These are phyloP conservation scores for Barnettozyma sp. DNA, from an alignment of 805 yeast genomes.

Conservation along the genomic window DNA sequence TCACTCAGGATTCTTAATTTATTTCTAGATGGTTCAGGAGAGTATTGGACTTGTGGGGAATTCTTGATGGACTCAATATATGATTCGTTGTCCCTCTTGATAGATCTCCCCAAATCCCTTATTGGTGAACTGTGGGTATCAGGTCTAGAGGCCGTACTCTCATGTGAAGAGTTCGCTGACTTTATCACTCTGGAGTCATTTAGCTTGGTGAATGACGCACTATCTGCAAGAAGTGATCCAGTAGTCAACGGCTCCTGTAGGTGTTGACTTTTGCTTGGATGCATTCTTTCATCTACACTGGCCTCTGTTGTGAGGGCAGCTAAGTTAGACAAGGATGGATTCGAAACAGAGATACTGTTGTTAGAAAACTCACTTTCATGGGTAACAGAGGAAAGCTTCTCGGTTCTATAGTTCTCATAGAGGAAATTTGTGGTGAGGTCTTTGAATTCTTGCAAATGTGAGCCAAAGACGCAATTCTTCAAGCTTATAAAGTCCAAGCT, in stretches of 20 bases:
- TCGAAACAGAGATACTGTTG: conserved; percentile 15
- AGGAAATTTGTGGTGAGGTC: conserved; percentile 72
- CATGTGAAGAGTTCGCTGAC: conserved; percentile 8
- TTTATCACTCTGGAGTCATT: neutral
- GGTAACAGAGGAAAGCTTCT: conserved; percentile 57
- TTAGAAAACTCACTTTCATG: conserved; percentile 8
- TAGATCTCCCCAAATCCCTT: conserved; percentile 30
- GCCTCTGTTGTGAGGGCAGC: conserved; percentile 37
- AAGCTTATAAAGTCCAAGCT: conserved; percentile 49
- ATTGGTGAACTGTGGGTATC: conserved; percentile 30
- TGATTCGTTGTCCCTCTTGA: conserved; percentile 33
- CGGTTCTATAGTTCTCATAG: conserved; percentile 77
- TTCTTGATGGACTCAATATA: conserved; percentile 31
- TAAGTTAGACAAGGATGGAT: conserved; percentile 57
- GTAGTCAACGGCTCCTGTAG: conserved; percentile 9
- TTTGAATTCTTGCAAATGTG: conserved; percentile 77
- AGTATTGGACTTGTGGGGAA: conserved; percentile 27
- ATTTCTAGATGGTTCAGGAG: conserved; percentile 40
- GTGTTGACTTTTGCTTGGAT: conserved; percentile 5
- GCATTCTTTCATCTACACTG: neutral
- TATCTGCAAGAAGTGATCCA: conserved; percentile 3
- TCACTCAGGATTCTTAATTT: conserved; percentile 74
- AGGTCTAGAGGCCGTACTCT: conserved; percentile 10
- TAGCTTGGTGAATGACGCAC: conserved; percentile 2
- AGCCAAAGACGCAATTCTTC: conserved; percentile 67